phyloP scores from a whole-genome alignment of 257 asterid species.

The Forsythia suspensa region DNA sequence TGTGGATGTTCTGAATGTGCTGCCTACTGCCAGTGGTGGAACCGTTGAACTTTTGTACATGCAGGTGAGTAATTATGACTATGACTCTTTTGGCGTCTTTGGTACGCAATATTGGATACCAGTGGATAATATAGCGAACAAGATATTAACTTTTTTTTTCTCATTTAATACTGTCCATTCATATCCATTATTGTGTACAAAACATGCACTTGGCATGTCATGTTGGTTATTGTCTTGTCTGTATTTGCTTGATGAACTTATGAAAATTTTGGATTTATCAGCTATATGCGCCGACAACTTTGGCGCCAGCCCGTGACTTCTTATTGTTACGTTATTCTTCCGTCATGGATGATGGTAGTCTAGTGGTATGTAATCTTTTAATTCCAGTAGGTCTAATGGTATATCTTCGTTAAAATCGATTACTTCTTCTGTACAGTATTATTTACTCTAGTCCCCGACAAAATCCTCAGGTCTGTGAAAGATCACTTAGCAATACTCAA shows the following conservation, averaged over 20 bases:
- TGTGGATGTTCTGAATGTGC: conserved; percentile 72
- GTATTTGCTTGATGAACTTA: neutral
- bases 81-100: neutral
- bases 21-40: conserved; percentile 96
- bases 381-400: neutral
- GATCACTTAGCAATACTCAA: conserved; percentile 78
- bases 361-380: conserved; percentile 56
- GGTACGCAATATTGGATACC: neutral
- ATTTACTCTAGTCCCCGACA: conserved; percentile 1
- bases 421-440: neutral
- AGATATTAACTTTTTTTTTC: neutral
- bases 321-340: conserved; percentile 82
- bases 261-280: conserved; percentile 14
- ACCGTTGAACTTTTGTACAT: conserved; percentile 86
- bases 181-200: neutral
- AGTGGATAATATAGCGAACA: neutral
- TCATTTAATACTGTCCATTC: neutral
- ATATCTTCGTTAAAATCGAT: neutral
- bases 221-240: neutral
- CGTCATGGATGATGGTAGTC: conserved; percentile 84
- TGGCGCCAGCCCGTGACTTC: conserved; percentile 94
- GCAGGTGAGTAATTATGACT: conserved; percentile 51
- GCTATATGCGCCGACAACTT: conserved; percentile 87
- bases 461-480: conserved; percentile 69
- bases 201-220: neutral